Evolutionary conservation across 805 yeast species (phyloP).

Genomic region (Candida khao-thaluensis): DNA sequence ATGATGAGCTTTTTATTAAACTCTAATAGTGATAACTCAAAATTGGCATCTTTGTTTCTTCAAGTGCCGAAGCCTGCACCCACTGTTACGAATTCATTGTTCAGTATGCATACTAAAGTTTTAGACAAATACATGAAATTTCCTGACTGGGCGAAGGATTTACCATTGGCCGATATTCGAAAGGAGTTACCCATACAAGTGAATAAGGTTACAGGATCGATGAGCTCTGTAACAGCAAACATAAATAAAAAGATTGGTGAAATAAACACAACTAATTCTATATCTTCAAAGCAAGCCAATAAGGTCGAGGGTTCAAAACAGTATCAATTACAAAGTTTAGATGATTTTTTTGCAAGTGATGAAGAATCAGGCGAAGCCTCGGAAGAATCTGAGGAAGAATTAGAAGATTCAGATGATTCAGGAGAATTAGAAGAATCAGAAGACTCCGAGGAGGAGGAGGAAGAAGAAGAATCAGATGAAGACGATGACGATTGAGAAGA

Average conservation of each 20-base stretch:
- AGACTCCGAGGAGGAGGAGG: slow-evolving; percentile 9
- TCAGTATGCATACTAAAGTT: slow-evolving; percentile 11
- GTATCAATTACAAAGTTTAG: slow-evolving; percentile 72
- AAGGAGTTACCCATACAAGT: slow-evolving; percentile 22
- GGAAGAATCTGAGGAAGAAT: slow-evolving; percentile 15
- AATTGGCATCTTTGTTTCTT: slow-evolving; percentile 65
- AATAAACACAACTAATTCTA: slow-evolving; percentile 24
- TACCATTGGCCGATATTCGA: slow-evolving; percentile 34
- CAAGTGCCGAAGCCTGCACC: slow-evolving; percentile 79
- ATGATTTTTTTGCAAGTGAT: slow-evolving; percentile 68
- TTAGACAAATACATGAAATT: slow-evolving; percentile 25
- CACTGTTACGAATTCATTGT: slow-evolving; percentile 23
- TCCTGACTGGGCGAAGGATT: slow-evolving; percentile 46
- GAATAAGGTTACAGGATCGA: slow-evolving; percentile 17
- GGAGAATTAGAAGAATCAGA: not conserved
- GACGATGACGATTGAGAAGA: slow-evolving; percentile 5
- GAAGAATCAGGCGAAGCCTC: slow-evolving; percentile 6
- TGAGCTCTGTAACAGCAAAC: slow-evolving; percentile 18
- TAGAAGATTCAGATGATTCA: not conserved
- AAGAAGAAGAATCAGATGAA: slow-evolving; percentile 13
- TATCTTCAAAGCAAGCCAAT: slow-evolving; percentile 22
- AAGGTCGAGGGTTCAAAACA: slow-evolving; percentile 15
- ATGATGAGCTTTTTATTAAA: slow-evolving; percentile 62
- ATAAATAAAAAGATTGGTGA: slow-evolving; percentile 17
- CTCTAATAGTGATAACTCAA: slow-evolving; percentile 39